Percentiles rank a stretch among this genome's conserved stretches.
Evolutionary conservation across 768 basidiomycete species (phyloP).

Genomic region (Podaxis pistillaris): DNA sequence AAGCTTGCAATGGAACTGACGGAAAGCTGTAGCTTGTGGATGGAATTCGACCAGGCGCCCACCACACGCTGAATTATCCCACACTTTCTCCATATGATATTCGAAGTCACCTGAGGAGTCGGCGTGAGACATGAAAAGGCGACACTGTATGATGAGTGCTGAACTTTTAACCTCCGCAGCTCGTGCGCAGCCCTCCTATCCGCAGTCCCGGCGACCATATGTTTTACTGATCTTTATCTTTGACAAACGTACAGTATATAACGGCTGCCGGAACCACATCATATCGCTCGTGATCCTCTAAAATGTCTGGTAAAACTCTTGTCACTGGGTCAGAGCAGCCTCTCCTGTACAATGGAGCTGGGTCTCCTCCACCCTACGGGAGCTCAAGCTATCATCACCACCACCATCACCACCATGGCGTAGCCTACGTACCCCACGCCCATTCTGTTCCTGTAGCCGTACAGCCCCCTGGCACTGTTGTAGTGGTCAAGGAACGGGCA

Average conservation of each 20-base stretch:
- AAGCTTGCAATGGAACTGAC: too few relatives aligned
- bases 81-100: too few relatives aligned
- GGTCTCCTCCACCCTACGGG: conserved; percentile 11
- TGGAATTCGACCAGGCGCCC: too few relatives aligned
- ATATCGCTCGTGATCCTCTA: background rate
- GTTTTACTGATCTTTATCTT: conserved; percentile 2
- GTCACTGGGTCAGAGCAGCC: background rate
- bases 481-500: background rate
- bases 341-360: background rate
- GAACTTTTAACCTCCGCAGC: too few relatives aligned
- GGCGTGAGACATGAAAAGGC: too few relatives aligned
- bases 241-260: background rate
- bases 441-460: background rate
- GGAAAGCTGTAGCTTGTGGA: too few relatives aligned
- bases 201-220: conserved; percentile 4
- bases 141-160: too few relatives aligned
- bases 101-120: too few relatives aligned
- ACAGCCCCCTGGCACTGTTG: background rate
- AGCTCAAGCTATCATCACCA: background rate
- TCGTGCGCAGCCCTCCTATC: background rate
- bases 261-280: background rate
- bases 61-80: too few relatives aligned
- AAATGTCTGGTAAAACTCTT: background rate
- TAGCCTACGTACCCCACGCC: conserved; percentile 2
- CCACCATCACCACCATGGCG: conserved; percentile 4